These are phyloP conservation scores for Amanita subjunquillea DNA, from an alignment of 768 basidiomycete species.

Conservation along the genomic window DNA sequence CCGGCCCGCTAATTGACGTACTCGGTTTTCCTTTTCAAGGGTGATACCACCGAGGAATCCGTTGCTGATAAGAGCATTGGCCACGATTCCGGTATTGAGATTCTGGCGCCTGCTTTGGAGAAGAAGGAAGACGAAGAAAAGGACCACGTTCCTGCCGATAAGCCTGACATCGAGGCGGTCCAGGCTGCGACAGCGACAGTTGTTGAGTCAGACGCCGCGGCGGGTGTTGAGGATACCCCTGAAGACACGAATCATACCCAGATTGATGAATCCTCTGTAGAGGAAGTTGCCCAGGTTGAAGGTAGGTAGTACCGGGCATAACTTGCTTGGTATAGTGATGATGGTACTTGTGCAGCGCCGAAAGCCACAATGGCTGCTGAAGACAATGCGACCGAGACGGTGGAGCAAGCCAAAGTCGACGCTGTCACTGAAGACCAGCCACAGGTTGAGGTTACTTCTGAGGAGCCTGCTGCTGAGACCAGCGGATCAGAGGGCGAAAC, in stretches of 20 bases:
- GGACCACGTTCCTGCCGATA: not conserved
- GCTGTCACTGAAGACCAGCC: not conserved
- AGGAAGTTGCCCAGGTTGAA: not conserved
- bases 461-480: not conserved
- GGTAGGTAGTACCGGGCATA: not conserved
- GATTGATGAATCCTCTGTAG: not conserved
- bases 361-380: not conserved
- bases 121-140: not conserved
- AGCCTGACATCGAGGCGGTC: not conserved
- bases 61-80: not conserved
- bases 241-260: not conserved
- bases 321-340: not conserved
- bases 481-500: not conserved
- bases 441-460: not conserved
- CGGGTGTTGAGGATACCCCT: not conserved
- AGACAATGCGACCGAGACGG: not conserved
- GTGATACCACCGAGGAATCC: not conserved
- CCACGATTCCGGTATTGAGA: constrained; percentile 5
- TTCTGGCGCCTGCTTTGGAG: not conserved
- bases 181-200: not conserved
- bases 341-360: not conserved
- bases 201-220: not conserved
- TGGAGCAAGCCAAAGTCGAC: not conserved
- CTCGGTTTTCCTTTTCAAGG: not conserved
- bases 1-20: not conserved